A percentile compares a stretch with the other conserved stretches of the same genome.
Evolutionary conservation across 2,329 filamentous ascomycete genomes (phyloP).

Genomic region (Fusarium luffae): DNA sequence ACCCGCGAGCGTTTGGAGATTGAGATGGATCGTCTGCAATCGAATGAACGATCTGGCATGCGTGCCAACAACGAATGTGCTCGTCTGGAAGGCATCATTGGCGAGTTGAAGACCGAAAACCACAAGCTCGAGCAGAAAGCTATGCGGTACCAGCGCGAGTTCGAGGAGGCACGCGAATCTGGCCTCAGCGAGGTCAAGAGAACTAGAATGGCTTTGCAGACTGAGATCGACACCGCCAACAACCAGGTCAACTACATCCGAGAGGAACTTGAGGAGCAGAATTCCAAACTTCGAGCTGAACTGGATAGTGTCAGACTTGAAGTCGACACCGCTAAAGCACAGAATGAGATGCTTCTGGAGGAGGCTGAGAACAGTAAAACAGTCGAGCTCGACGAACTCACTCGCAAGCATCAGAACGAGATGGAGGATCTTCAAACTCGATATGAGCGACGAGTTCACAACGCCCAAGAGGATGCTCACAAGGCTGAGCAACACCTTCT

Average conservation of each 20-base stretch:
- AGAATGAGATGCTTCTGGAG: conserved; percentile 85
- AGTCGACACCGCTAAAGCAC: conserved; percentile 81
- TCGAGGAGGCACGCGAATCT: conserved; percentile 83
- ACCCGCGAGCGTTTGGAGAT: conserved; percentile 74
- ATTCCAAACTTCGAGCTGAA: conserved; percentile 76
- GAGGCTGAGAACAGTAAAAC: conserved; percentile 78
- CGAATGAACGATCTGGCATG: conserved; percentile 72
- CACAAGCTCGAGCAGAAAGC: conserved; percentile 76
- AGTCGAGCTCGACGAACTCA: conserved; percentile 62
- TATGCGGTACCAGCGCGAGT: conserved; percentile 80
- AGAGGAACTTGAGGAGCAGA: conserved; percentile 83
- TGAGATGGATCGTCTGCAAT: conserved; percentile 73
- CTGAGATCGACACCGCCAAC: conserved; percentile 84
- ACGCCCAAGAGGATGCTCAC: conserved; percentile 82
- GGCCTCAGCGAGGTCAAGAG: conserved; percentile 84
- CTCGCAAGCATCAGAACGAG: conserved; percentile 72
- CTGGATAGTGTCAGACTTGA: conserved; percentile 83
- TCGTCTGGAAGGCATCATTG: conserved; percentile 65
- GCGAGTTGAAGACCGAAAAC: conserved; percentile 73
- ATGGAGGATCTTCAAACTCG: conserved; percentile 80
- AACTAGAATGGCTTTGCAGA: conserved; percentile 80
- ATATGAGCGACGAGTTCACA: conserved; percentile 78
- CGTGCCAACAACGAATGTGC: conserved; percentile 71
- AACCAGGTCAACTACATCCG: conserved; percentile 86
- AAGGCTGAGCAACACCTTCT: conserved; percentile 81